These are phyloP conservation scores for Euphrasia confusa DNA, from an alignment of 257 asterid species.

Conservation along the genomic window DNA sequence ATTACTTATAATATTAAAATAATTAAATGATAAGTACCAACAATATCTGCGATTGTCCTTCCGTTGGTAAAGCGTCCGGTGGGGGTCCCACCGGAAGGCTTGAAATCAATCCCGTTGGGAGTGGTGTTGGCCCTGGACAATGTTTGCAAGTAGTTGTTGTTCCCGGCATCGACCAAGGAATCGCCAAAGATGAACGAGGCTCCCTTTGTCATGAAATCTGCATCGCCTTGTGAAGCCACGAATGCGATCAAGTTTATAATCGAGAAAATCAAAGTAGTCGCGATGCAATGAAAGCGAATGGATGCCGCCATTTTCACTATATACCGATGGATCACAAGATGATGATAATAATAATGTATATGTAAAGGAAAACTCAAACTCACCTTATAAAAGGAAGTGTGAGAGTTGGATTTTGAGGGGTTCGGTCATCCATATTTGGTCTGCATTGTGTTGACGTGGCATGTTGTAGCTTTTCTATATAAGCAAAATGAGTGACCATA, in stretches of 20 bases:
- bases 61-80: conserved; percentile 90
- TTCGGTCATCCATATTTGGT: conserved; percentile 60
- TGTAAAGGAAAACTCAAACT: background rate
- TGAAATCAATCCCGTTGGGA: conserved; percentile 86
- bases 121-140: conserved; percentile 65
- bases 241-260: conserved; percentile 9
- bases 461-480: conserved; percentile 34
- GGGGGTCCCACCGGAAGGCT: conserved; percentile 79
- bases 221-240: conserved; percentile 34
- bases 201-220: conserved; percentile 38
- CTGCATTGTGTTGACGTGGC: conserved; percentile 39
- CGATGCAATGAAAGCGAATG: background rate
- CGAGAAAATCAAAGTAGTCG: background rate
- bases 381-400: background rate
- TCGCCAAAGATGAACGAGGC: conserved; percentile 82
- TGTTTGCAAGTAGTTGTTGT: conserved; percentile 69
- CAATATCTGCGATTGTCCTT: conserved; percentile 83
- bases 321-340: background rate
- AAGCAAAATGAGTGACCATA: conserved; percentile 25
- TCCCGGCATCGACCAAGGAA: conserved; percentile 93
- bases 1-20: no score
- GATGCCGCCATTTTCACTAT: background rate
- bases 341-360: background rate
- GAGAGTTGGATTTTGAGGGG: conserved; percentile 27
- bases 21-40: conserved; percentile 38